phyloP scores from a whole-genome alignment of 2,329 filamentous ascomycete genomes.

The Westerdykella ornata region DNA sequence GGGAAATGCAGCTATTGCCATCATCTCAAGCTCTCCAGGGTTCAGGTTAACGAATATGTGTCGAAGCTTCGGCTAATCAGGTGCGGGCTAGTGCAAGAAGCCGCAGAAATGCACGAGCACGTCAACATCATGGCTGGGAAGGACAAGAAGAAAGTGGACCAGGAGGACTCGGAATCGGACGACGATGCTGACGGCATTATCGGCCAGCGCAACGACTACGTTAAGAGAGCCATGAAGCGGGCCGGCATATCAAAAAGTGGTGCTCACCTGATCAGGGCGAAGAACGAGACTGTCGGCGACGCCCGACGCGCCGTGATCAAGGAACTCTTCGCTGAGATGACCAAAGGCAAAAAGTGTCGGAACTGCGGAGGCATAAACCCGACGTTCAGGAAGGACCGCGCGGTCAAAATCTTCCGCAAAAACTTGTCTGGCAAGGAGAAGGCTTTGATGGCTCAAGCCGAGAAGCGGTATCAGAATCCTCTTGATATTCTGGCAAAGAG shows the following conservation, averaged over 20 bases:
- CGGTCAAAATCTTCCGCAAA: conserved; percentile 89
- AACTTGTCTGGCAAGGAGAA: conserved; percentile 67
- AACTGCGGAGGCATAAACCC: conserved; percentile 55
- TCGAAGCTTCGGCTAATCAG: conserved; percentile 84
- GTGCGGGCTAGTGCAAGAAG: conserved; percentile 70
- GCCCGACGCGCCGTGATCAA: conserved; percentile 70
- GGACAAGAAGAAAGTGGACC: conserved; percentile 38
- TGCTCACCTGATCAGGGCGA: conserved; percentile 50
- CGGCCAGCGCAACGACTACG: conserved; percentile 57
- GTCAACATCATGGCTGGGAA: conserved; percentile 39
- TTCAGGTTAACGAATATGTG: conserved; percentile 67
- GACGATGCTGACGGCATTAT: conserved; percentile 57
- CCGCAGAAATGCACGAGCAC: conserved; percentile 45
- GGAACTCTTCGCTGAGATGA: conserved; percentile 71
- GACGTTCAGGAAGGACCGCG: conserved; percentile 79
- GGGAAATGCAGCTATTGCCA: conserved; percentile 90
- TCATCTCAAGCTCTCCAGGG: conserved; percentile 70
- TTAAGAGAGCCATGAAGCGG: conserved; percentile 62
- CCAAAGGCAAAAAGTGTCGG: conserved; percentile 61
- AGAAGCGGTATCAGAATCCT: conserved; percentile 64
- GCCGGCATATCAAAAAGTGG: conserved; percentile 44
- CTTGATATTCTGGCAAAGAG: conserved; percentile 53
- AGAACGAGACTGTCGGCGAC: conserved; percentile 78
- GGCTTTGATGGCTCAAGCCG: conserved; percentile 64
- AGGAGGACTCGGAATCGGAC: conserved; percentile 53